These are phyloP conservation scores for Syzygium oleosum DNA, from an alignment of 345 rosid genomes.

Conservation along the genomic window DNA sequence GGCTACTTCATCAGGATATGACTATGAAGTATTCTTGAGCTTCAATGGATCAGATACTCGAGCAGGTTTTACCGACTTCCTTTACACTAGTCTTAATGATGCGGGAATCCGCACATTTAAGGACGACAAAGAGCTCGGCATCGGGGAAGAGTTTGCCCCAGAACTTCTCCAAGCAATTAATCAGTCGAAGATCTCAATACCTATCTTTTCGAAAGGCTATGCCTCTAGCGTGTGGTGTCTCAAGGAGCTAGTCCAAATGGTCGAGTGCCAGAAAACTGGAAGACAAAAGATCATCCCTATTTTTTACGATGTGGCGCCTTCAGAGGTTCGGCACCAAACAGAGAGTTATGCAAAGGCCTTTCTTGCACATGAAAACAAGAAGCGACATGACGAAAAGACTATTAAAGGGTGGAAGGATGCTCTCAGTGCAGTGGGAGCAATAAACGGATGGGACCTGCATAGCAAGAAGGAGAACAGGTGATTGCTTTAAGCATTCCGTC, in stretches of 20 bases:
- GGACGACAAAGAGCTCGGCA: neutral
- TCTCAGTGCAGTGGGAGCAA: no score
- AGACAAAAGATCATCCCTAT: neutral
- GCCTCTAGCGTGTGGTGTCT: neutral
- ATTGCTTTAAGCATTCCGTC: neutral
- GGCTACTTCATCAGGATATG: neutral
- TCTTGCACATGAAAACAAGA: neutral
- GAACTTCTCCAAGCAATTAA: neutral
- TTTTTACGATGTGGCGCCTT: neutral
- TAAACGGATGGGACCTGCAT: neutral
- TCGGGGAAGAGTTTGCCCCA: neutral
- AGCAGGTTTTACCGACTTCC: neutral
- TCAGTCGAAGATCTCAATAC: neutral
- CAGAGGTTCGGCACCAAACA: neutral
- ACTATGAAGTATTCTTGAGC: neutral
- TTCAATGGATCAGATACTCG: neutral
- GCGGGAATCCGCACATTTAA: neutral
- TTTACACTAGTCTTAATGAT: no score
- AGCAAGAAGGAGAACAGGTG: neutral
- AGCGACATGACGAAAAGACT: neutral
- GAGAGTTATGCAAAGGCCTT: neutral
- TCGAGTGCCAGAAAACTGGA: neutral
- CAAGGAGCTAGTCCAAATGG: neutral
- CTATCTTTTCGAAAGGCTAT: neutral
- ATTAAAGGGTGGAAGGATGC: neutral